Conservation (phyloP, 257 asterid genomes). For the Dorcoceras hygrometricum region DNA sequence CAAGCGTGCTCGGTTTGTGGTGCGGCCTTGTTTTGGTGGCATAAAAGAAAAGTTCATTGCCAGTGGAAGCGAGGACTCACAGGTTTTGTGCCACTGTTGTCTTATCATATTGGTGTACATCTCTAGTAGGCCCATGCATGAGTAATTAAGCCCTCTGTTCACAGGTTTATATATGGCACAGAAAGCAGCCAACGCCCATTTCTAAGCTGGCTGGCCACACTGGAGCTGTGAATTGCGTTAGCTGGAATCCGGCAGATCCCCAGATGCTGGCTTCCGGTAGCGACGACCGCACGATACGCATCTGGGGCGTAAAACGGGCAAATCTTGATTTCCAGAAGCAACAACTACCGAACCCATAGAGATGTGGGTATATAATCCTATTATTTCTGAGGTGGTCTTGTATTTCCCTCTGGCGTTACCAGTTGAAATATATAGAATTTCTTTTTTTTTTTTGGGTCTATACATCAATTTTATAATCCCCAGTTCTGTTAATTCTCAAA, state of each 20-base stretch:
- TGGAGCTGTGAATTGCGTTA: constrained; percentile 76
- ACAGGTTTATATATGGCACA: constrained; percentile 86
- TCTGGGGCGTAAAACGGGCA: constrained; percentile 56
- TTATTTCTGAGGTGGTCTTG: too few relatives aligned
- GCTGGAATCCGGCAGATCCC: constrained; percentile 85
- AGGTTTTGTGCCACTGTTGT: constrained; percentile 10
- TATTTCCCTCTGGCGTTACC: too few relatives aligned
- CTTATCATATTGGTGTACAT: not conserved
- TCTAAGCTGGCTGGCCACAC: constrained; percentile 61
- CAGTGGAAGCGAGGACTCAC: constrained; percentile 30
- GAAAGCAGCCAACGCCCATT: constrained; percentile 54
- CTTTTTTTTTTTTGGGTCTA: too few relatives aligned
- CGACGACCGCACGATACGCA: constrained; percentile 80
- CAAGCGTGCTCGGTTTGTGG: constrained; percentile 14
- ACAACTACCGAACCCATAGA: not conserved
- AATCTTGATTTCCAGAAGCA: too few relatives aligned
- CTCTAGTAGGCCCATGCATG: too few relatives aligned
- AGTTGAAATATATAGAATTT: too few relatives aligned
- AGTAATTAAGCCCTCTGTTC: not conserved
- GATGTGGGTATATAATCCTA: too few relatives aligned
- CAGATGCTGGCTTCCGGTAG: constrained; percentile 89
- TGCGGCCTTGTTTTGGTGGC: constrained; percentile 33
- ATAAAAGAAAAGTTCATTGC: constrained; percentile 23
- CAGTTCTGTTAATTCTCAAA: too few relatives aligned
- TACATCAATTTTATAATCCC: too few relatives aligned